Evolutionary conservation across 2,329 filamentous ascomycete genomes (phyloP).

Genomic region (Cucurbitaria berberidis): DNA sequence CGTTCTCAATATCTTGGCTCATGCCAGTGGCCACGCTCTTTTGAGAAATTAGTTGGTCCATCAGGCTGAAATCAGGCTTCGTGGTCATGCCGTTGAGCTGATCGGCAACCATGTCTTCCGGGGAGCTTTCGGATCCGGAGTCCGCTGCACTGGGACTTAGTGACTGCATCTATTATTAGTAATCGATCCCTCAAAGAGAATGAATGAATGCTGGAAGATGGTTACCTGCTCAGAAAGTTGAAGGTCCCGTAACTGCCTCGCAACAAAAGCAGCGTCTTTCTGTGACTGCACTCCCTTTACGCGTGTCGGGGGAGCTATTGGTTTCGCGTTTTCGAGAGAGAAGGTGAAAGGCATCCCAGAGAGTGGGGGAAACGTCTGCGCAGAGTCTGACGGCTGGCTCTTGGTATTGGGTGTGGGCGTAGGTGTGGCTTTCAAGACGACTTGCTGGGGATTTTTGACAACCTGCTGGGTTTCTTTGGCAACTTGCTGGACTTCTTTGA

Average conservation of each 20-base stretch:
- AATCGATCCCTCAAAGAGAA: background rate
- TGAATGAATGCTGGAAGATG: background rate
- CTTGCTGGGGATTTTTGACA: too few species aligned
- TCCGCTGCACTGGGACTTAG: background rate
- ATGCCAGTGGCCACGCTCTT: background rate
- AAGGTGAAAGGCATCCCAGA: background rate
- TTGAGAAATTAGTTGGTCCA: slow-evolving; percentile 1
- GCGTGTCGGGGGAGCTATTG: background rate
- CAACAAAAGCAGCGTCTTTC: background rate
- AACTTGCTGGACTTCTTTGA: background rate
- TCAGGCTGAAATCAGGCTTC: slow-evolving; percentile 2
- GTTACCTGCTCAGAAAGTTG: background rate
- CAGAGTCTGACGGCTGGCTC: background rate
- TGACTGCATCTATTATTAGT: background rate
- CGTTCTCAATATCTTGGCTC: slow-evolving; percentile 12
- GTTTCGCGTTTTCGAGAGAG: background rate
- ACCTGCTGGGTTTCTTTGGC: background rate
- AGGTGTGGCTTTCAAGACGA: too few species aligned
- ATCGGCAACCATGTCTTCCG: background rate
- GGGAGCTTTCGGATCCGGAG: background rate
- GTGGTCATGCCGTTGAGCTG: background rate
- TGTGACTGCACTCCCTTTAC: background rate
- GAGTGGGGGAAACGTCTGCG: background rate
- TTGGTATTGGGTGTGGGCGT: background rate
- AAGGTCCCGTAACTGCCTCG: background rate